Conservation (phyloP, 2,329 filamentous ascomycete genomes). For the Paecilomyces formosus region DNA sequence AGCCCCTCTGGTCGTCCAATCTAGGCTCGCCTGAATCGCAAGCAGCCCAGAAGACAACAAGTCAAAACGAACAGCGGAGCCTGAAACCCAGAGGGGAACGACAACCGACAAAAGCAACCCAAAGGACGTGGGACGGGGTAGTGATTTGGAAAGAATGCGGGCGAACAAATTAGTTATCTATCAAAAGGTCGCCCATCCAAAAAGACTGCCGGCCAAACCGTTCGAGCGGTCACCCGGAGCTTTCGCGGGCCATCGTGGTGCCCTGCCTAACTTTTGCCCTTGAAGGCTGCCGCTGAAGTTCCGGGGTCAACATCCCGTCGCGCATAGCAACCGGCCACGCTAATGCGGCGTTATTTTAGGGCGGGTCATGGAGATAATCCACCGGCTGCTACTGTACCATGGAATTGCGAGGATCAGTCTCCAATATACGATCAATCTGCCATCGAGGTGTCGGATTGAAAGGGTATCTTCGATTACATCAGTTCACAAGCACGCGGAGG, state of each 20-base stretch:
- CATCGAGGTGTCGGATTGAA: not conserved
- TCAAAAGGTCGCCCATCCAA: not conserved
- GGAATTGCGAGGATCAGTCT: not conserved
- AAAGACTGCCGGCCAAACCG: not conserved
- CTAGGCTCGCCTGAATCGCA: not conserved
- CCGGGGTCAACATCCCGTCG: not conserved
- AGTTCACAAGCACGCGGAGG: not conserved
- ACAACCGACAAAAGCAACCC: not conserved
- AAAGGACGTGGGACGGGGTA: not conserved
- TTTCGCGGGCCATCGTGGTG: not conserved
- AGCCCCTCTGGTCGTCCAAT: not conserved
- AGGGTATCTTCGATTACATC: not conserved
- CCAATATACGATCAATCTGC: not conserved
- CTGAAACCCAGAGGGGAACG: not conserved
- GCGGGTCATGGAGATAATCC: not conserved
- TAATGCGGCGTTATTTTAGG: not conserved
- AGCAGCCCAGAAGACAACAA: not conserved
- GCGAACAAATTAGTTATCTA: not conserved
- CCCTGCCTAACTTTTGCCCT: not conserved
- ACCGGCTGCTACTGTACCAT: not conserved
- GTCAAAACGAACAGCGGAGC: not conserved
- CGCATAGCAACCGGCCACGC: not conserved
- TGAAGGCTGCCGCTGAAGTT: not conserved
- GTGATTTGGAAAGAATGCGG: not conserved
- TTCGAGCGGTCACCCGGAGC: not conserved